These are phyloP conservation scores for Pythium brachiatum DNA, from an alignment of 352 stramenopile species.

Conservation along the genomic window DNA sequence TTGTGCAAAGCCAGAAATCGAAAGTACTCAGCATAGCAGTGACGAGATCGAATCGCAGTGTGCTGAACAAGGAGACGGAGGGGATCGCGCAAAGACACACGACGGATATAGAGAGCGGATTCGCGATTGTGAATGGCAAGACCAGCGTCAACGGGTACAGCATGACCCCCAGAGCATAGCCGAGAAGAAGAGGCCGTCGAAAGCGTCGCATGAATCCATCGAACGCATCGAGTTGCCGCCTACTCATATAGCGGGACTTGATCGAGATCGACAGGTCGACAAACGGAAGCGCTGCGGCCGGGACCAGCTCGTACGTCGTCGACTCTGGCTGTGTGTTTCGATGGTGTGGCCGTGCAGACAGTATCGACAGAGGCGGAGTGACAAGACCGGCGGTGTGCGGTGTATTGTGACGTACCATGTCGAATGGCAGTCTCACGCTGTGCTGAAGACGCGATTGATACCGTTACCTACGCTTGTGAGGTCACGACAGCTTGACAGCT, in stretches of 20 bases:
- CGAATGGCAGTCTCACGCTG: background rate
- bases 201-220: background rate
- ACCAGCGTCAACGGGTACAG: constrained; percentile 1
- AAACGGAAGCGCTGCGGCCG: background rate
- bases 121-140: background rate
- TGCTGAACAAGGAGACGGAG: constrained; percentile 3
- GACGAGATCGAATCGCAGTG: constrained; percentile 16
- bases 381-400: background rate
- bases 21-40: constrained; percentile 11
- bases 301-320: background rate
- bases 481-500: too few relatives aligned
- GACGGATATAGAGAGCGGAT: background rate
- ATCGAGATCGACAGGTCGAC: constrained; percentile 12
- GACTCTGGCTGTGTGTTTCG: background rate
- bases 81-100: background rate
- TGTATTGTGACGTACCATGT: background rate
- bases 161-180: background rate
- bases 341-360: background rate
- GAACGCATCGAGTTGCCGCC: background rate
- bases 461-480: too few relatives aligned
- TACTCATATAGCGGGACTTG: constrained; percentile 1
- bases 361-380: background rate
- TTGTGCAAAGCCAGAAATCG: constrained; percentile 19
- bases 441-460: background rate
- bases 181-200: background rate